Evolutionary conservation across 495 filamentous ascomycete species (phyloP).

Genomic region (Aspergillus asperescens): DNA sequence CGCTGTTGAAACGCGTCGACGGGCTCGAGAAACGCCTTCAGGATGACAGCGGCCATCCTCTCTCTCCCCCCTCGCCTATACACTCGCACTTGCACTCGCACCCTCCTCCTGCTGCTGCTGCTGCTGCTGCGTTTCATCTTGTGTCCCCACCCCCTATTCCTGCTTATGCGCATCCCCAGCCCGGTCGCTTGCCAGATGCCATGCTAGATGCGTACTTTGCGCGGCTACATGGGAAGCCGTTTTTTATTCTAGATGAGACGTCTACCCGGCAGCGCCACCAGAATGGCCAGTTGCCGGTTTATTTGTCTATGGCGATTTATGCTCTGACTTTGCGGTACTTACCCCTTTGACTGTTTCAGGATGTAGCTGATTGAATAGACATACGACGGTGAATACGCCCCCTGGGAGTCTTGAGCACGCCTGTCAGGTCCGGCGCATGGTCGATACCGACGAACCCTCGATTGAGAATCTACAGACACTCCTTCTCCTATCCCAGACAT

Average conservation of each 20-base stretch:
- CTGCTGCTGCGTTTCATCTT: not conserved
- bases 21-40: slow-evolving; percentile 75
- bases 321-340: slow-evolving; percentile 64
- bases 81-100: not conserved
- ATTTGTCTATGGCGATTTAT: slow-evolving; percentile 65
- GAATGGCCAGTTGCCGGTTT: slow-evolving; percentile 57
- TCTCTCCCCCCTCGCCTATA: slow-evolving; percentile 32
- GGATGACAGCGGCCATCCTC: slow-evolving; percentile 55
- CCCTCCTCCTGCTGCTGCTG: not conserved
- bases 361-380: slow-evolving; percentile 41
- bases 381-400: slow-evolving; percentile 37
- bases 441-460: slow-evolving; percentile 74
- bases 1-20: slow-evolving; percentile 75
- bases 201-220: slow-evolving; percentile 73
- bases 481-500: slow-evolving; percentile 68
- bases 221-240: slow-evolving; percentile 72
- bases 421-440: slow-evolving; percentile 55
- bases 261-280: slow-evolving; percentile 61
- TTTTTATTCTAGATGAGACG: slow-evolving; percentile 69
- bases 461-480: slow-evolving; percentile 71
- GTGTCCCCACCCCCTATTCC: not conserved
- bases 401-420: slow-evolving; percentile 59
- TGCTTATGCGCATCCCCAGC: slow-evolving; percentile 12
- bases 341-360: not conserved
- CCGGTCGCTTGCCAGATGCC: slow-evolving; percentile 45